A percentile compares a stretch with the other conserved stretches of the same genome.
Conservation (phyloP, 331 rosid genomes). For the Rhamnella rubrinervis region DNA sequence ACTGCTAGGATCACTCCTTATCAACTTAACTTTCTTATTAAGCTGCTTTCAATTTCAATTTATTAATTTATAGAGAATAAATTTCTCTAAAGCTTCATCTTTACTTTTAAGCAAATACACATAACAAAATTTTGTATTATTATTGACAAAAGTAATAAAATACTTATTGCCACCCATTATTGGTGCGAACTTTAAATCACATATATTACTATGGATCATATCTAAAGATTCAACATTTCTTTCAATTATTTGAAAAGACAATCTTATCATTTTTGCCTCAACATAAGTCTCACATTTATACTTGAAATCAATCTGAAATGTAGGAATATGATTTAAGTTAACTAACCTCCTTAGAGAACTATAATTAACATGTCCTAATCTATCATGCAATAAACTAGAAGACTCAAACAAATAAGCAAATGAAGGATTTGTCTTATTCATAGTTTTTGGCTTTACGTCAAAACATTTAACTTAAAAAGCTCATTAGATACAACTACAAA, state of each 20-base stretch:
- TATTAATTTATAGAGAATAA: too few species aligned
- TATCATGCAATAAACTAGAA: not conserved
- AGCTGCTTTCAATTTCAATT: not conserved
- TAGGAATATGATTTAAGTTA: not conserved
- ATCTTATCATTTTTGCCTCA: not conserved
- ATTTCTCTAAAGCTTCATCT: not conserved
- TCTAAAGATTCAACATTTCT: not conserved
- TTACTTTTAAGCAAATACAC: not conserved
- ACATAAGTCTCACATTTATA: not conserved
- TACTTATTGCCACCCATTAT: not conserved
- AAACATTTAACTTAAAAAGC: not conserved
- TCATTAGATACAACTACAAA: not conserved
- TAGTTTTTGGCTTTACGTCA: not conserved
- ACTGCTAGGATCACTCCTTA: not conserved
- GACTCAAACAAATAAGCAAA: not conserved
- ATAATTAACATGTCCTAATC: not conserved
- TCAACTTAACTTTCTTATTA: too few species aligned
- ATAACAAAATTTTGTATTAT: not conserved
- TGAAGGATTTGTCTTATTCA: not conserved
- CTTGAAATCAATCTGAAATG: not conserved
- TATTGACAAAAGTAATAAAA: conserved; percentile 4
- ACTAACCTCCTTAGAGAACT: not conserved
- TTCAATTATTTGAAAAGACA: not conserved
- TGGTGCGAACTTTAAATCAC: not conserved
- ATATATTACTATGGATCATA: not conserved